Evolutionary conservation across 108 stramenopile species (phyloP), one percentile per base, ranked within the genome.

Genomic region (Seminavis robusta): DNA sequence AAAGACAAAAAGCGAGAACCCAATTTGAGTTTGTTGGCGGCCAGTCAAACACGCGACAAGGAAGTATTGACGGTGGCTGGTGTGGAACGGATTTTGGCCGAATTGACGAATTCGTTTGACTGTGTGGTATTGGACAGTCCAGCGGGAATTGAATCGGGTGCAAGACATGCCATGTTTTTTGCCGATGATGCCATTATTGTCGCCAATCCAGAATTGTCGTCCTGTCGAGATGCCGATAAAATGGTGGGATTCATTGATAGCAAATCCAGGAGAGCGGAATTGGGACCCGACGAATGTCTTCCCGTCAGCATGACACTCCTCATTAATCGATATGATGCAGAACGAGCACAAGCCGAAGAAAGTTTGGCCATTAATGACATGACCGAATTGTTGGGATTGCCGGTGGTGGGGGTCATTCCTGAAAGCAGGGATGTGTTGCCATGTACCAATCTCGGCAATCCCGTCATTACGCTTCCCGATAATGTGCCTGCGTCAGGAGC

Each of bases 211-310:
- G 83, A 81, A 53, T 61, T 84, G 20, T 59, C 55, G 39, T 65
- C 67, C 17, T 79, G 77, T 59, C 52, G 83, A 2, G 83, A 84
- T 59, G 77, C 77, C 26, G 83, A 84, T 61, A 84, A 84, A 61
- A 84, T 84, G 83, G 73, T 84, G 56, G 83, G 83, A 24, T 84
- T 84, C 50, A 76, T 84, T 41, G 58, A 69, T 56, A 59, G 62
- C 43, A 61, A 60, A 19, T 76, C 74, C 3, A 46, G 77, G 21
- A 28, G 79, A 11, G 77, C 83, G 17, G 83, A 81, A 42, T 45
- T 70, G 32, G 81, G 78, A 16, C 30, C 47, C 25, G 16, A 27
- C 1, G 65, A 39, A 25, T 62, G 56, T 49, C 23, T 19, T 16
- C 56, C 79, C 17, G 80, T 79, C 28, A 33, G 46, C 16, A 61